Evolutionary conservation across 2,329 filamentous ascomycete genomes (phyloP).

Genomic region (Scortechinia acanthostroma): DNA sequence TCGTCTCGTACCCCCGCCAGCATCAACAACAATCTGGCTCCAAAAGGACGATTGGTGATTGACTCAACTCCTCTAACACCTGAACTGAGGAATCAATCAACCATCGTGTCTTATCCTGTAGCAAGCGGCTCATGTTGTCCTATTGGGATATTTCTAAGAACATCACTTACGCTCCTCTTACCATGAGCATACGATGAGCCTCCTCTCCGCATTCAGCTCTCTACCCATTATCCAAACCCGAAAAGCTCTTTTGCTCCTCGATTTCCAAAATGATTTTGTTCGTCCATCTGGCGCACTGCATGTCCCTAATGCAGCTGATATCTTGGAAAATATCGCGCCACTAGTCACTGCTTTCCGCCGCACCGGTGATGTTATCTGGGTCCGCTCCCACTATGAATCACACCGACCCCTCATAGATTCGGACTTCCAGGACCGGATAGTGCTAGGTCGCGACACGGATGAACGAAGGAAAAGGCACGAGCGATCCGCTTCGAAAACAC

Average conservation of each 20-base stretch:
- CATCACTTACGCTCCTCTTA: no score
- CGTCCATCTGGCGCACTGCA: background rate
- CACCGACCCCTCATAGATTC: background rate
- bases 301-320: background rate
- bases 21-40: no score
- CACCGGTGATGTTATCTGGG: background rate
- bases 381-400: background rate
- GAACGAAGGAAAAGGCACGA: background rate
- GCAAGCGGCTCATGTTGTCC: no score
- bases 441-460: background rate
- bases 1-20: no score
- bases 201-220: background rate
- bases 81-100: no score
- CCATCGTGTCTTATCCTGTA: no score
- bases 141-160: no score
- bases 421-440: background rate
- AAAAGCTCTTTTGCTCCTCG: background rate
- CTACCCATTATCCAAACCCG: background rate
- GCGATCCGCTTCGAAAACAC: background rate
- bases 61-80: no score
- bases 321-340: background rate
- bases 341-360: background rate
- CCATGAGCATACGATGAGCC: background rate
- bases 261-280: slow-evolving; percentile 2
- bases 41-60: no score